Base-by-base conservation (phyloP, 768 basidiomycete genomes). In the Tulasnella sp. region DNA sequence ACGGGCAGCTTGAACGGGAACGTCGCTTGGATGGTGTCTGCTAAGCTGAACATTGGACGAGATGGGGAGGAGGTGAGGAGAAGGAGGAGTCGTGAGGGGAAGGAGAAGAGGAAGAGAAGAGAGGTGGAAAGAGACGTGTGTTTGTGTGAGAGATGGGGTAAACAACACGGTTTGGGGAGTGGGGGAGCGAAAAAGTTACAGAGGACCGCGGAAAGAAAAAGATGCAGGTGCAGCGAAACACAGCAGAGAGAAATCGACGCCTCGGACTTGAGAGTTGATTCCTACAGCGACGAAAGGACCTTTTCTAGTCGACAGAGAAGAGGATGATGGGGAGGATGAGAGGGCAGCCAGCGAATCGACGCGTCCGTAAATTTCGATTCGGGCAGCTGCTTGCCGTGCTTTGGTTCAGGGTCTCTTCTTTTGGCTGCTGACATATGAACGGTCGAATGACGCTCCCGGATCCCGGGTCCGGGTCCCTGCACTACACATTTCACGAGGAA, bases 1-100 rank as follows among this genome's bases (percentile, higher is more conserved):
- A 84, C 63, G 85, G 82, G 78, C 88, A 83, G 40, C 76, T 79
- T 26, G 90, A 69, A 47, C 52, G 70, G 70, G 6, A 29, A 72
- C 16, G 44, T 19, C 5, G 73, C 36, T 22, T 47, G 35, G 67
- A 73, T 70, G 59, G 44, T 69, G 59, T 69, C 69, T 41, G 73
- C 73, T 14, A 73, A 41, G 32, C 69, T 73, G 35, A 73, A 63
- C 69, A 62, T 69, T 34, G 65, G 62, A 32, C 32, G 65, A 40
- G 72, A 36, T 17, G 47, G 34, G 52, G 12, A 71, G 59, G 19
- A 14, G 35, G 72, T 90, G 81, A 72, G 70, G 35, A 19, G 59
- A 39, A 34, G 70, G 62, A 22, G 70, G 65, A 19, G 75, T 73
- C 75, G 74, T 77, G 77, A 77, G 74, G 76, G 76, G 37, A 40